These are phyloP conservation scores for Lachnum nothofagi DNA, from an alignment of 2,329 filamentous ascomycete genomes.

Conservation along the genomic window DNA sequence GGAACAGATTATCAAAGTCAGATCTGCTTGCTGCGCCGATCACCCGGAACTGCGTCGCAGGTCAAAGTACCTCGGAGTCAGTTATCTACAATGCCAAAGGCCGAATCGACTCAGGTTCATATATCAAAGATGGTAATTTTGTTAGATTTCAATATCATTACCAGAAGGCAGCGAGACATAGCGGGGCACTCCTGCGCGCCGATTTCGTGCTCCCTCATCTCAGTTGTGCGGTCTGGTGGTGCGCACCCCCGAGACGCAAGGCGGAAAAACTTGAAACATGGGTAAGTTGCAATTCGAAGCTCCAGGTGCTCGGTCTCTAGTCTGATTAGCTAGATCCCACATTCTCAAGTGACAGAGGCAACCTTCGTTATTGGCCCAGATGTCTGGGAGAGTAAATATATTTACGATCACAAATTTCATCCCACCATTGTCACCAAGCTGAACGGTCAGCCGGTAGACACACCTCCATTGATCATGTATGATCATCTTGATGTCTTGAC, in stretches of 20 bases:
- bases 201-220: slow-evolving; percentile 50
- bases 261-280: slow-evolving; percentile 40
- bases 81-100: slow-evolving; percentile 47
- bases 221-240: slow-evolving; percentile 48
- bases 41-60: slow-evolving; percentile 43
- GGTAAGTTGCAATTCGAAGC: slow-evolving; percentile 32
- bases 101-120: slow-evolving; percentile 48
- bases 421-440: slow-evolving; percentile 42
- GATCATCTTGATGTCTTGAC: slow-evolving; percentile 39
- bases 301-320: neutral
- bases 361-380: slow-evolving; percentile 48
- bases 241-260: slow-evolving; percentile 44
- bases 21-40: slow-evolving; percentile 34
- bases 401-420: slow-evolving; percentile 44
- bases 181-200: slow-evolving; percentile 48
- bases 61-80: slow-evolving; percentile 37
- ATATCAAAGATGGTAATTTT: slow-evolving; percentile 46
- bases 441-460: slow-evolving; percentile 45
- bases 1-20: slow-evolving; percentile 20
- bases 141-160: slow-evolving; percentile 51
- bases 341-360: slow-evolving; percentile 50
- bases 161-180: slow-evolving; percentile 47
- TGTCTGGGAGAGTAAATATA: slow-evolving; percentile 46
- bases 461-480: slow-evolving; percentile 48
- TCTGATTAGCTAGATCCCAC: slow-evolving; percentile 42